Base-by-base conservation (phyloP, 768 basidiomycete species). In the Mycena sanguinolenta region DNA sequence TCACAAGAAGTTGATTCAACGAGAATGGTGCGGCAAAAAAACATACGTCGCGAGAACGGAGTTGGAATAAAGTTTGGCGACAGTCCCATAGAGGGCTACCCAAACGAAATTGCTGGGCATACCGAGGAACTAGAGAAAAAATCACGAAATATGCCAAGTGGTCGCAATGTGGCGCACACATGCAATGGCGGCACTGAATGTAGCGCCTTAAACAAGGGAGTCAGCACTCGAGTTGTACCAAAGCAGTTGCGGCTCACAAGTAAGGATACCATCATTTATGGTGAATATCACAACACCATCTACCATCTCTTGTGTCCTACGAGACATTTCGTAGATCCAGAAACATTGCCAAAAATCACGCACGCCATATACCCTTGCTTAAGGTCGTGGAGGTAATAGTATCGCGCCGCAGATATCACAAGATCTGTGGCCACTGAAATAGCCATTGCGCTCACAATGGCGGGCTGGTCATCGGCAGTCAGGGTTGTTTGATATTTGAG, bases 341-440 rank as follows among this genome's bases (percentile, higher is more conserved):
- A 14, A 36, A 23, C 23, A n/a, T 55, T 55, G 21, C 36, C 42
- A 25, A 10, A 55, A 6, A 30, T 13, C 4, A 57, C 54, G 28
- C n/a, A 69, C 67, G 32, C 21, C 28, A 38, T 61, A 39, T 70
- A 70, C 12, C 69, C 69, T 38, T 65, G 63, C 42, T 65, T 70
- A 32, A 72, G 61, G 28, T 67, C 58, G 36, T 52, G 65, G 21
- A 72, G 66, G 30, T 58, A 64, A 34, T 63, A 68, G 32, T 72
- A 72, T 49, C 71, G 55, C 19, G 71, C 62, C 23, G 39, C 53
- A 30, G 71, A 60, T 21, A 72, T 44, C 12, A 72, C 17, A 21
- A 72, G 58, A 39, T 71, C 70, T 21, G 70, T 71, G 10, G 36
- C 49, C 14, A 50, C 70, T 3, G 65, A 67, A 34, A 71, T 58